Evolutionary conservation across 345 rosid genomes (phyloP).

Genomic region (Alliaria petiolata): DNA sequence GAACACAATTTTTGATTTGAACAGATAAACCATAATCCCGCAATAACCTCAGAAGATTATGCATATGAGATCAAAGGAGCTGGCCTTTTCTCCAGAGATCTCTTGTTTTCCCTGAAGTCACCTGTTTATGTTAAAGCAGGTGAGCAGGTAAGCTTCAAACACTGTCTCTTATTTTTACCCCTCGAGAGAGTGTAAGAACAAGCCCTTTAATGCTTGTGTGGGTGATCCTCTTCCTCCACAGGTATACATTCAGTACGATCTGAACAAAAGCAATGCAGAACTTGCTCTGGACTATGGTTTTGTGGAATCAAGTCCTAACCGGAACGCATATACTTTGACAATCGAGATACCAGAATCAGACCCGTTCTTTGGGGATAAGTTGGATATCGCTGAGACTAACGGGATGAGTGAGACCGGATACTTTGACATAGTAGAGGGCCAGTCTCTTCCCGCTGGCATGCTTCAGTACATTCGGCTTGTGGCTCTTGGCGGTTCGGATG

Average conservation of each 20-base stretch:
- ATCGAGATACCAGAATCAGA: slow-evolving; percentile 71
- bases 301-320: slow-evolving; percentile 56
- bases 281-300: slow-evolving; percentile 92
- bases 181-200: background rate
- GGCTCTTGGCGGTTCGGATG: slow-evolving; percentile 79
- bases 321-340: slow-evolving; percentile 77
- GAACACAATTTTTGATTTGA: background rate
- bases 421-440: slow-evolving; percentile 67
- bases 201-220: background rate
- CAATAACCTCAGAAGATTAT: slow-evolving; percentile 65
- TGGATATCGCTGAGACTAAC: slow-evolving; percentile 71
- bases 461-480: slow-evolving; percentile 76
- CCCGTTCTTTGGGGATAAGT: slow-evolving; percentile 35
- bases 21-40: slow-evolving; percentile 85
- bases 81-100: slow-evolving; percentile 85
- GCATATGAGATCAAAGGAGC: slow-evolving; percentile 96
- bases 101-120: slow-evolving; percentile 74
- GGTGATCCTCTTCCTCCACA: slow-evolving; percentile 34
- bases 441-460: slow-evolving; percentile 69
- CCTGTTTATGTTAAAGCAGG: slow-evolving; percentile 84
- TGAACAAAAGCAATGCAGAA: slow-evolving; percentile 84
- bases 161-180: background rate
- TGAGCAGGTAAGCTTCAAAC: slow-evolving; percentile 58
- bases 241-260: slow-evolving; percentile 83
- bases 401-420: slow-evolving; percentile 66